These are phyloP conservation scores for Colletotrichum coccodes DNA, from an alignment of 2,329 filamentous ascomycete species.

Conservation along the genomic window DNA sequence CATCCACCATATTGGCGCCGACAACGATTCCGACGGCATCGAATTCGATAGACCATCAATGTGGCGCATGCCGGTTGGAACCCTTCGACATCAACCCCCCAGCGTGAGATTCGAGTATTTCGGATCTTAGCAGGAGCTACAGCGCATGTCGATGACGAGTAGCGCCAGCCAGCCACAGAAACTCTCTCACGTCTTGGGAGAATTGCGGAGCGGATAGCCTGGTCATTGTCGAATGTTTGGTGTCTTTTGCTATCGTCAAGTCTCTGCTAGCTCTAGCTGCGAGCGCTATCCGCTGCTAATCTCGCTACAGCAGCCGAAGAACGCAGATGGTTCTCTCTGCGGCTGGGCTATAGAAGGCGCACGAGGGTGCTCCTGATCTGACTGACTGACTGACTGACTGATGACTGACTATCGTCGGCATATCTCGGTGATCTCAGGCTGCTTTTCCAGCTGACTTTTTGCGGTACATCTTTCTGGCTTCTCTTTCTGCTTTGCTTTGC, in stretches of 20 bases:
- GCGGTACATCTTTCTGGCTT: constrained; percentile 31
- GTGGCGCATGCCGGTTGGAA: background rate
- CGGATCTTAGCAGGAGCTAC: background rate
- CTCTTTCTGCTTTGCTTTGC: constrained; percentile 20
- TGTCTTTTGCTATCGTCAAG: constrained; percentile 79
- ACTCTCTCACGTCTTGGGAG: constrained; percentile 42
- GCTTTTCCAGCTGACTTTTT: constrained; percentile 32
- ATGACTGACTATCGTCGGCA: constrained; percentile 35
- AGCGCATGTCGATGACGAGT: constrained; percentile 22
- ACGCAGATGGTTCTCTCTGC: constrained; percentile 50
- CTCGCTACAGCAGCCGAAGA: constrained; percentile 63
- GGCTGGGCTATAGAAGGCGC: constrained; percentile 57
- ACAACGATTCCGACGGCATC: background rate
- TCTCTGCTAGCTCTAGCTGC: constrained; percentile 72
- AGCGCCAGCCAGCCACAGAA: constrained; percentile 39
- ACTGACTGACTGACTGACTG: constrained; percentile 31
- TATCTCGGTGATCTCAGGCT: constrained; percentile 33
- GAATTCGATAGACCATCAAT: background rate
- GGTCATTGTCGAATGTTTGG: constrained; percentile 57
- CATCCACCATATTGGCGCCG: background rate
- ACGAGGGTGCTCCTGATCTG: constrained; percentile 35
- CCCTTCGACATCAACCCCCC: constrained; percentile 9
- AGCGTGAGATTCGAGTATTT: constrained; percentile 5
- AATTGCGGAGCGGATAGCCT: constrained; percentile 55
- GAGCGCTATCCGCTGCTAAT: constrained; percentile 69